Conservation (phyloP, 768 basidiomycete genomes). For the Boletellus emodensis region DNA sequence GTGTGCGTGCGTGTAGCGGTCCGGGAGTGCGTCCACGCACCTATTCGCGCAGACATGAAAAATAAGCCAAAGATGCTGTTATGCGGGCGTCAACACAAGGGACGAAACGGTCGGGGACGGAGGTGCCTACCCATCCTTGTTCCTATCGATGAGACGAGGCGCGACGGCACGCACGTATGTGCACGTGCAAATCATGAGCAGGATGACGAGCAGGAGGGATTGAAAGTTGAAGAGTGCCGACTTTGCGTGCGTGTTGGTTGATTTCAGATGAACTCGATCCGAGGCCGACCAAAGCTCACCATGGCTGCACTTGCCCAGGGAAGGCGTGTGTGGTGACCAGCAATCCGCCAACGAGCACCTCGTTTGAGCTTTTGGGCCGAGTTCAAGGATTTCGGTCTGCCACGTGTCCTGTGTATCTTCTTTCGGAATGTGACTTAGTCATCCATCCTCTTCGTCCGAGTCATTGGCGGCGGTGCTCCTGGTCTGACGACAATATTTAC, state of each 20-base stretch:
- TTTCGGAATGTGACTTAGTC: not conserved
- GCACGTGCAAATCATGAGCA: slow-evolving; percentile 94
- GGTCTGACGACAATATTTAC: too few relatives aligned
- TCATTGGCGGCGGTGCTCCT: too few relatives aligned
- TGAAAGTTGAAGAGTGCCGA: slow-evolving; percentile 99
- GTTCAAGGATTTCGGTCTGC: not conserved
- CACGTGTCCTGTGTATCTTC: not conserved
- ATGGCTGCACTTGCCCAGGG: slow-evolving; percentile 2
- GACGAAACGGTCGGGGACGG: not conserved
- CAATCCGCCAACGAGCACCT: too few relatives aligned
- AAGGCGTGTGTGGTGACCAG: too few relatives aligned
- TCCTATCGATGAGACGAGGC: slow-evolving; percentile 86
- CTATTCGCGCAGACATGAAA: slow-evolving; percentile 95
- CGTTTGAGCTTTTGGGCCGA: not conserved
- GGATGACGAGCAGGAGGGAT: slow-evolving; percentile 87
- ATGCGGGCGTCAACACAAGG: not conserved
- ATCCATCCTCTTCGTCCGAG: too few relatives aligned
- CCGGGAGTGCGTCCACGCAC: slow-evolving; percentile 38
- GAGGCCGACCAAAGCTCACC: slow-evolving; percentile 8
- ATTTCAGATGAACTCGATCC: not conserved
- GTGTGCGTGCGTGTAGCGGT: too few relatives aligned
- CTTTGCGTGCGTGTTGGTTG: slow-evolving; percentile 33
- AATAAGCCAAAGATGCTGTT: slow-evolving; percentile 84
- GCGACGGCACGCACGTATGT: slow-evolving; percentile 91
- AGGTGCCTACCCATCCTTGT: slow-evolving; percentile 80